Evolutionary conservation across 345 rosid species (phyloP).

Genomic region (Citrus trifoliata): DNA sequence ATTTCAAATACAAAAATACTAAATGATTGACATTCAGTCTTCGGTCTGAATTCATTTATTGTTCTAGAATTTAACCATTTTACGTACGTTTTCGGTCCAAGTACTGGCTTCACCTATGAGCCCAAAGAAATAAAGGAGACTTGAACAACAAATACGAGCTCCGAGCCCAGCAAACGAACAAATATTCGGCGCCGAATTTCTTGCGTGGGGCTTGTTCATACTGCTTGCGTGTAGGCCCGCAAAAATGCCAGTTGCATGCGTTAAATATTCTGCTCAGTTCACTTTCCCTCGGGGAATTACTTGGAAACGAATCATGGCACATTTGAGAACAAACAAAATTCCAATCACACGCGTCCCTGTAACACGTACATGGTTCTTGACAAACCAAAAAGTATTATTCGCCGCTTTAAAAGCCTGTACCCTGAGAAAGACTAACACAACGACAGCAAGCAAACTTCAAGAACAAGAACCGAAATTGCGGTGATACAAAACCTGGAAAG

Average conservation of each 20-base stretch:
- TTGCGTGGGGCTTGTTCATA: neutral
- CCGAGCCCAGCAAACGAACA: neutral
- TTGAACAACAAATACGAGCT: neutral
- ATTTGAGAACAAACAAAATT: neutral
- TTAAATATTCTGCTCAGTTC: neutral
- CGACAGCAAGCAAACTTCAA: neutral
- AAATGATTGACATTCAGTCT: too few species aligned
- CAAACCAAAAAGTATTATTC: neutral
- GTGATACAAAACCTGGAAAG: neutral
- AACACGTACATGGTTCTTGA: neutral
- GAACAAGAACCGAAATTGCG: neutral
- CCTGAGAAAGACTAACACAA: neutral
- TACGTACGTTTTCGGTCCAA: neutral
- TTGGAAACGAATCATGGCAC: constrained; percentile 22
- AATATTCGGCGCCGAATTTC: neutral
- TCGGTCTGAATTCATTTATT: too few species aligned
- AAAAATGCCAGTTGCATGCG: neutral
- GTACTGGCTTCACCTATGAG: neutral
- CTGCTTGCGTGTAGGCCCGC: neutral
- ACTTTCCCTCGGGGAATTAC: constrained; percentile 13
- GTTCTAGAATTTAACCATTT: neutral
- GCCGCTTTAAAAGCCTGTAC: neutral
- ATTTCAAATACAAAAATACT: too few species aligned
- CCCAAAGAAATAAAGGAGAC: too few species aligned
- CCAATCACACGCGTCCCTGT: neutral